Percentiles rank a stretch among this genome's conserved stretches.
Evolutionary conservation across 2,329 filamentous ascomycete genomes (phyloP).

Genomic region (Allantophomopsis cytisporea): DNA sequence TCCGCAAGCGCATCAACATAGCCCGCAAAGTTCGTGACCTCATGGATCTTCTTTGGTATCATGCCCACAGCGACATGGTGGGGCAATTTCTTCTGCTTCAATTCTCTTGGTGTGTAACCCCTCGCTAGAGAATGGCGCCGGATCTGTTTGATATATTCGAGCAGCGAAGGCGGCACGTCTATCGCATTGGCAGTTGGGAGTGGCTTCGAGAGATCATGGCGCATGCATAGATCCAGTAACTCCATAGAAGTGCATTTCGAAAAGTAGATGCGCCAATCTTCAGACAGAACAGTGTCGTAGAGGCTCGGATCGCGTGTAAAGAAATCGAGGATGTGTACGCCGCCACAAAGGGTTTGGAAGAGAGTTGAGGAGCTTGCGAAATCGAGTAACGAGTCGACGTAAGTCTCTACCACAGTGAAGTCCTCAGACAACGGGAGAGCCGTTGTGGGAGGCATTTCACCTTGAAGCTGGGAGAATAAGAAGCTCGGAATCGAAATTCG

Average conservation of each 20-base stretch:
- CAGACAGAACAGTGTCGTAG: slow-evolving; percentile 63
- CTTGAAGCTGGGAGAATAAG: not conserved
- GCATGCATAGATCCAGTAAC: slow-evolving; percentile 68
- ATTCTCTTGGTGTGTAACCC: slow-evolving; percentile 31
- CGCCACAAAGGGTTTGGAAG: slow-evolving; percentile 83
- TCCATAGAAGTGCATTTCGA: slow-evolving; percentile 55
- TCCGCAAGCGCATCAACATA: slow-evolving; percentile 55
- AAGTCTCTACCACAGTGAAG: slow-evolving; percentile 61
- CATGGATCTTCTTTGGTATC: slow-evolving; percentile 92
- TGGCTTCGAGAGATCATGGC: slow-evolving; percentile 49
- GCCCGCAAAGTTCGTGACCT: slow-evolving; percentile 80
- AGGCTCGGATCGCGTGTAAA: slow-evolving; percentile 76
- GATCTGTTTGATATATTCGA: slow-evolving; percentile 61
- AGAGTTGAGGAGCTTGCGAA: slow-evolving; percentile 64
- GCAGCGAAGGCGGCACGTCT: slow-evolving; percentile 31
- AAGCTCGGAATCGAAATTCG: no score
- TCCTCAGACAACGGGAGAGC: slow-evolving; percentile 56
- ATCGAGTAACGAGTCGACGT: slow-evolving; percentile 62
- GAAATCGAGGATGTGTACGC: slow-evolving; percentile 95
- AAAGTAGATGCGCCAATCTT: slow-evolving; percentile 75
- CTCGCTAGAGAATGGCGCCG: slow-evolving; percentile 55
- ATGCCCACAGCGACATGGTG: slow-evolving; percentile 73
- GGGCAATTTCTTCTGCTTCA: slow-evolving; percentile 43
- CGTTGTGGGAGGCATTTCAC: slow-evolving; percentile 22
- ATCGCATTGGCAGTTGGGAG: slow-evolving; percentile 5